phyloP scores from a whole-genome alignment of 2,329 filamentous ascomycete genomes.

The Cercospora canescens region DNA sequence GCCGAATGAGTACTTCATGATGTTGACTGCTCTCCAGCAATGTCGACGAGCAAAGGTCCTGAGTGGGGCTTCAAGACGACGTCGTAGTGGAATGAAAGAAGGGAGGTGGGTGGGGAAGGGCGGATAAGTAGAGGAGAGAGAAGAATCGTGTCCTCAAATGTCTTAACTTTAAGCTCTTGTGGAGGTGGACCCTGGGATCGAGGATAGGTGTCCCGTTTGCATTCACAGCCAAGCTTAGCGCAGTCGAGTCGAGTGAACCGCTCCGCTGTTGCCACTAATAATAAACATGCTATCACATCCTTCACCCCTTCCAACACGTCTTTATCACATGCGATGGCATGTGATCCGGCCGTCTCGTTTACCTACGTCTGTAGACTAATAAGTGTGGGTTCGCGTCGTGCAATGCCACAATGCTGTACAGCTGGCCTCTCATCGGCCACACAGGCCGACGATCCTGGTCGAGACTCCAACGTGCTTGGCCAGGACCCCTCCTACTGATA shows the following conservation, averaged over 20 bases:
- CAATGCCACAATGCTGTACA: neutral
- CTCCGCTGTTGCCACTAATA: neutral
- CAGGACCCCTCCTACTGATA: neutral
- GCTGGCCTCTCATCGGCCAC: neutral
- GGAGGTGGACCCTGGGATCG: neutral
- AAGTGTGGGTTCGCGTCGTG: neutral
- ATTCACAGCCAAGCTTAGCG: neutral
- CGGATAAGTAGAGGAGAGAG: neutral
- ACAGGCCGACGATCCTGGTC: neutral
- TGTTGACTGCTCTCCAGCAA: slow-evolving; percentile 2
- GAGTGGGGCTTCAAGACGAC: neutral
- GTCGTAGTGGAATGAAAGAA: neutral
- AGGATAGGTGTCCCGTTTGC: neutral
- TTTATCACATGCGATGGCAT: neutral
- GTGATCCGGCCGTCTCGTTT: neutral
- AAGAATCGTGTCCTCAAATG: slow-evolving; percentile 1
- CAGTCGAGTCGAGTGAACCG: neutral
- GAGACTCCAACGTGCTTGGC: neutral
- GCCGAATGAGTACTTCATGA: slow-evolving; percentile 37
- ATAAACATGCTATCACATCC: neutral
- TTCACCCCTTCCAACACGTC: neutral
- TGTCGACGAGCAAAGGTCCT: neutral
- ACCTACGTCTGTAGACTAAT: neutral
- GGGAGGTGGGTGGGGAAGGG: neutral
- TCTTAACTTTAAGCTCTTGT: neutral